Base-by-base conservation (phyloP, 2,329 filamentous ascomycete species). In the Ophiocordyceps polyrhachis-furcata region DNA sequence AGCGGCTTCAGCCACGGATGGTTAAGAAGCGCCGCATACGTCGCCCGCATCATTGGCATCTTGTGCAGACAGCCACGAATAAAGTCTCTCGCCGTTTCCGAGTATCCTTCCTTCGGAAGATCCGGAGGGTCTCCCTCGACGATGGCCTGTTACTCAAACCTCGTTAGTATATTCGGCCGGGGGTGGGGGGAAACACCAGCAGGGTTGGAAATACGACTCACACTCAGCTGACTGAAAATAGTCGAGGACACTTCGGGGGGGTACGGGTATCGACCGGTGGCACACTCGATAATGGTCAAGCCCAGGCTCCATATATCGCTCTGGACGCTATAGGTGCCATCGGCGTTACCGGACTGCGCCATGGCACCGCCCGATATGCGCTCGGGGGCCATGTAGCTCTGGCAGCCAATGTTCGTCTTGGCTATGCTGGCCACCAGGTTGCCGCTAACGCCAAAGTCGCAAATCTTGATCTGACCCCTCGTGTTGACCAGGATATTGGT, bases 381-480 rank as follows among this genome's bases (percentile, higher is more conserved):
- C 62, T 98, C 91, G 0, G 91, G 91, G 0, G 91, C 91, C 91
- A 98, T 98, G 65, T 98, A 98, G 58, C 88, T 95, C 64, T 98
- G 91, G 57, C 91, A 98, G 37, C 91, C 91, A 55, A 98, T 98
- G 59, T 98, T 98, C 25, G 91, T 98, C 65, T 93, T 94, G 44
- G 91, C 91, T 55, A 96, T 96, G 66, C 87, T 94, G 21, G 91
- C 89, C 20, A 98, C 91, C 21, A 98, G 67, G 55, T 98, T 98
- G 44, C 91, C 91, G 52, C 84, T 93, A 45, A 98, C 91, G 46
- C 91, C 91, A 60, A 98, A 98, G 62, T 98, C 91, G 63, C 91
- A 98, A 47, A 98, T 94, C 65, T 98, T 98, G 68, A 96, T 73
- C 57, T 95, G 87, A 1, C 91, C 91, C 40, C 74, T 74, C 2